phyloP scores from a whole-genome alignment of 148 eudicot species.

The Linanthus parryae region DNA sequence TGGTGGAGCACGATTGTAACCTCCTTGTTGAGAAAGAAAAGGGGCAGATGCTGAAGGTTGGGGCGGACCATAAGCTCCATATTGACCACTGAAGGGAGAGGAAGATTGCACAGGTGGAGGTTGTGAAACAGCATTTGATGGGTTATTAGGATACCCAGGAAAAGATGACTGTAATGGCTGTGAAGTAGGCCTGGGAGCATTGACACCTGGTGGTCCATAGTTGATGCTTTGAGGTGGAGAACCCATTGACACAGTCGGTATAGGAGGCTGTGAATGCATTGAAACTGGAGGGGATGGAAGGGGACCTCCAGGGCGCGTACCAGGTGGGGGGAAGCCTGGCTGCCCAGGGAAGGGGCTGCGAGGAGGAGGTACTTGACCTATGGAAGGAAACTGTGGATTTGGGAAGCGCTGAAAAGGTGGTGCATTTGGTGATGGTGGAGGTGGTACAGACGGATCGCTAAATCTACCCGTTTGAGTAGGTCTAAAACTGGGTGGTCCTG shows the following conservation, averaged over 20 bases:
- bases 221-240: slow-evolving; percentile 33
- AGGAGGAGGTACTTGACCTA: slow-evolving; percentile 34
- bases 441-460: slow-evolving; percentile 23
- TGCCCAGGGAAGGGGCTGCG: slow-evolving; percentile 39
- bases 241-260: slow-evolving; percentile 32
- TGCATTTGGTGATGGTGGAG: slow-evolving; percentile 29
- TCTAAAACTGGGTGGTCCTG: slow-evolving; percentile 41
- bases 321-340: slow-evolving; percentile 36
- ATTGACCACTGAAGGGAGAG: too few relatives aligned
- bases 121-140: slow-evolving; percentile 17
- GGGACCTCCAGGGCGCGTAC: slow-evolving; percentile 44
- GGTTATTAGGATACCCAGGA: slow-evolving; percentile 30
- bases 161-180: slow-evolving; percentile 23
- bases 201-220: slow-evolving; percentile 21
- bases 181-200: slow-evolving; percentile 24
- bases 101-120: slow-evolving; percentile 33
- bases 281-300: slow-evolving; percentile 18
- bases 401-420: slow-evolving; percentile 53
- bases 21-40: slow-evolving; percentile 40
- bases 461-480: slow-evolving; percentile 35
- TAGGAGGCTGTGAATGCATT: slow-evolving; percentile 19
- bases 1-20: slow-evolving; percentile 45
- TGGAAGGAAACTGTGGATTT: slow-evolving; percentile 46
- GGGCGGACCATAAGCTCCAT: slow-evolving; percentile 46
- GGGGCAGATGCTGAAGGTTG: slow-evolving; percentile 32